Percentiles rank a stretch among this genome's conserved stretches.
These are phyloP conservation scores for Eimeria acervulina DNA, from an alignment of 169 alveolate species.

Conservation along the genomic window DNA sequence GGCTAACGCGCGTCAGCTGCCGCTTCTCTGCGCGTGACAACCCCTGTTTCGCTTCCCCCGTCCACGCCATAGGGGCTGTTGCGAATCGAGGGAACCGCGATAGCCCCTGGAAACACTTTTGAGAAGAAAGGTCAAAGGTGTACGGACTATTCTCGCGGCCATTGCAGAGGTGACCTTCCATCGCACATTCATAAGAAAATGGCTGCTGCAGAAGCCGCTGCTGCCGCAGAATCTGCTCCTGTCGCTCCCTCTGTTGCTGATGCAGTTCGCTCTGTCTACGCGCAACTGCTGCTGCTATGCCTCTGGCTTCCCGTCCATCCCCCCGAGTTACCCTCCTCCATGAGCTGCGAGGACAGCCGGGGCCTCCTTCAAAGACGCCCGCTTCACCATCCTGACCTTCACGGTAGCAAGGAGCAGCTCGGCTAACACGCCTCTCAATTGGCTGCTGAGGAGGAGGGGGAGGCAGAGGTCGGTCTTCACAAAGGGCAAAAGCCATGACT, in stretches of 20 bases:
- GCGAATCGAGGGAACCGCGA: not conserved
- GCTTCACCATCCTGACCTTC: not conserved
- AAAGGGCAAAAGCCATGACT: not conserved
- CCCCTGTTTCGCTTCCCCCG: not conserved
- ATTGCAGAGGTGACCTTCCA: not conserved
- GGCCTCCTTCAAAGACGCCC: not conserved
- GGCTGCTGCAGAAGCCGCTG: conserved; percentile 1
- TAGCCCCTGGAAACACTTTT: not conserved
- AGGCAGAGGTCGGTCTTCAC: conserved; percentile 55
- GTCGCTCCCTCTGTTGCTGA: conserved; percentile 65
- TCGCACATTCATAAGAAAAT: not conserved
- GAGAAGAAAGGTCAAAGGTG: not conserved
- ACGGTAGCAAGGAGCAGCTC: not conserved
- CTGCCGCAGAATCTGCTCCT: conserved; percentile 52
- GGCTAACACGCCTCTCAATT: conserved; percentile 36
- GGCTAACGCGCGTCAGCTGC: conserved; percentile 47
- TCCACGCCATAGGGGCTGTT: not conserved
- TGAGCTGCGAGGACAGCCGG: not conserved
- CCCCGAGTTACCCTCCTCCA: not conserved
- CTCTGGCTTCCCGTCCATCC: not conserved
- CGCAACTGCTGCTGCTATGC: conserved; percentile 66
- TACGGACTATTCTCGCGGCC: conserved; percentile 18
- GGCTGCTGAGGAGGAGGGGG: conserved; percentile 73
- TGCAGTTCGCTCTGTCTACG: conserved; percentile 43
- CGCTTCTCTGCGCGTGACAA: not conserved